Base-by-base conservation (phyloP, 768 basidiomycete species). In the Tricholoma saponaceum region DNA sequence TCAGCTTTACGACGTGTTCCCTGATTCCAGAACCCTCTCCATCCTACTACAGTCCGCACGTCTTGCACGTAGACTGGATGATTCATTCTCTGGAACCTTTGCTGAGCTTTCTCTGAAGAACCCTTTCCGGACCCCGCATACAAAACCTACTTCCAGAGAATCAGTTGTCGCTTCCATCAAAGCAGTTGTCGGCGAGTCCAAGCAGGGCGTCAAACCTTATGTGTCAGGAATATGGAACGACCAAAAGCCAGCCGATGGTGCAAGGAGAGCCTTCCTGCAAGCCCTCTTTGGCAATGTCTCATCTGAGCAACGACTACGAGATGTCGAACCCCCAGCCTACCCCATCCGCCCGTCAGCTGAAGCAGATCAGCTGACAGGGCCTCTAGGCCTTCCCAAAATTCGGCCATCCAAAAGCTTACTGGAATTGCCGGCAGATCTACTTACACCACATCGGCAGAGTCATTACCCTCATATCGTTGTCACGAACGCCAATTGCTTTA, bases 1-100 rank as follows among this genome's bases (percentile, higher is more conserved):
- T 3, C 63, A 69, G 0, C 67, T 92, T 3, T 94, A 88, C 67
- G 77, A 74, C 4, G 72, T 86, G 0, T 67, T 72, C 3, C 86
- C 86, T 0, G 81, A 87, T 47, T 67, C 76, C 16, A 67, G 70
- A 51, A 82, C 87, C 28, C 79, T 93, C 53, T 75, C 77, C 44
- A 74, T 86, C 54, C 65, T 93, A 10, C 76, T 92, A 50, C 79
- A 84, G 53, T 75, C 84, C 1, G 85, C 87, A 1, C 74, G 84
- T 2, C 72, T 79, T 16, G 82, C 84, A 4, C 70, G 74, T 22
- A 75, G 76, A 52, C 69, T 81, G 60, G 82, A 87, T 55, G 77
- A 81, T 22, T 75, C 80, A 8, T 74, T 84, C 44, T 53, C 75
- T 2, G 83, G 82, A 16, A 79, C 79, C 5, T 61, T 85, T 3